phyloP scores from a whole-genome alignment of 2,329 filamentous ascomycete species.

The Alternaria arborescens region DNA sequence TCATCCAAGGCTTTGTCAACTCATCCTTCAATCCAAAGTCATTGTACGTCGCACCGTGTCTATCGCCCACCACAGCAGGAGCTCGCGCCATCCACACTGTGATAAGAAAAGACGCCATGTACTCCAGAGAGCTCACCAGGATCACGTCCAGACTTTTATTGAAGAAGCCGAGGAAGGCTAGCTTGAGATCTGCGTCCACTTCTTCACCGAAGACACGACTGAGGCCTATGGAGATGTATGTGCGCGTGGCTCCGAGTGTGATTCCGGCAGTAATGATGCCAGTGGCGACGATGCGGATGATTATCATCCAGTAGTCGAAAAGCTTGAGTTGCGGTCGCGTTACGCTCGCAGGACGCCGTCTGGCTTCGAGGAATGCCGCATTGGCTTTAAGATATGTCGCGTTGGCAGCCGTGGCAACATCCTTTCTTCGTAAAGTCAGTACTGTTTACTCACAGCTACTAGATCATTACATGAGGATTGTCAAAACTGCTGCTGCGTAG shows the following conservation, averaged over 20 bases:
- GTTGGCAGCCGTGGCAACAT: background rate
- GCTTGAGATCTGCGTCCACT: slow-evolving; percentile 8
- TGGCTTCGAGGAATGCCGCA: background rate
- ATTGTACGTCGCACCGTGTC: background rate
- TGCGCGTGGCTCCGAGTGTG: background rate
- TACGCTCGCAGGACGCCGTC: background rate
- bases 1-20: slow-evolving; percentile 18
- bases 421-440: background rate
- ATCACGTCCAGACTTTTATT: slow-evolving; percentile 13
- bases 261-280: background rate
- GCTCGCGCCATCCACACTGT: slow-evolving; percentile 9
- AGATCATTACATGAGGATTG: background rate
- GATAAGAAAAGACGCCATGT: slow-evolving; percentile 1
- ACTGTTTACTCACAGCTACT: background rate
- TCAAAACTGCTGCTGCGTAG: background rate
- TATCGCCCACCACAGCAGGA: background rate
- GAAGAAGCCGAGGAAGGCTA: slow-evolving; percentile 13
- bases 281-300: background rate
- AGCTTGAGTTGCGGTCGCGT: background rate
- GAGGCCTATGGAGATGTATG: background rate
- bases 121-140: slow-evolving; percentile 10
- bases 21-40: slow-evolving; percentile 16
- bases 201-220: background rate
- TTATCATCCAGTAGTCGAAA: background rate
- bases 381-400: too few relatives aligned